phyloP scores from a whole-genome alignment of 352 stramenopile species.

The Phytopythium chamaehyphon region DNA sequence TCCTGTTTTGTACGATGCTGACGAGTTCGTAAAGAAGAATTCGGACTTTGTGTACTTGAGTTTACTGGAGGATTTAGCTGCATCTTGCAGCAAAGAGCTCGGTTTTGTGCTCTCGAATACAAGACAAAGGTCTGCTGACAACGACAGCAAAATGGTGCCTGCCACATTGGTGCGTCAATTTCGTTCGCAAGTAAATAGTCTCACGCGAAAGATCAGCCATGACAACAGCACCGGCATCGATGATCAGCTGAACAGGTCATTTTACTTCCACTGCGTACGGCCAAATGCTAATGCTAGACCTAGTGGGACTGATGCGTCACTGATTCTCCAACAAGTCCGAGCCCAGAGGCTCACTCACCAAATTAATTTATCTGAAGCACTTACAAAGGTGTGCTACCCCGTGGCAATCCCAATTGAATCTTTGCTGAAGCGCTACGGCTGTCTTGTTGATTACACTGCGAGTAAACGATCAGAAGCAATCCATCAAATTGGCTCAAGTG shows the following conservation, averaged over 20 bases:
- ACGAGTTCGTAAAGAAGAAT: constrained; percentile 68
- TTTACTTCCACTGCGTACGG: constrained; percentile 54
- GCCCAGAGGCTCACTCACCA: constrained; percentile 32
- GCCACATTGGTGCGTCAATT: constrained; percentile 32
- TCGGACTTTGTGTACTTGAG: constrained; percentile 45
- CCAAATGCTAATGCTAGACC: constrained; percentile 29
- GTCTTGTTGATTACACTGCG: constrained; percentile 10
- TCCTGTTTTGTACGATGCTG: constrained; percentile 50
- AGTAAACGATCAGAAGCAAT: neutral
- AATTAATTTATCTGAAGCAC: constrained; percentile 19
- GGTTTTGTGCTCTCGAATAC: constrained; percentile 19
- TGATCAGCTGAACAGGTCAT: constrained; percentile 16
- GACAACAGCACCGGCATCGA: neutral
- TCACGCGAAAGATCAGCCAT: constrained; percentile 9
- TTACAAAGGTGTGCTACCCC: constrained; percentile 15
- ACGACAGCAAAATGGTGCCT: neutral
- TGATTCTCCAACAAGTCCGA: constrained; percentile 27
- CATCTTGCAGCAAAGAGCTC: constrained; percentile 22
- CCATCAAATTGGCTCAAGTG: neutral
- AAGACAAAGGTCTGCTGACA: neutral
- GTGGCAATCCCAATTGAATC: constrained; percentile 18
- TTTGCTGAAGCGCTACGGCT: constrained; percentile 25
- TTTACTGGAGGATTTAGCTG: constrained; percentile 27
- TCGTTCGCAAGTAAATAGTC: constrained; percentile 27
- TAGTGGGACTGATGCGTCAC: constrained; percentile 17